These are phyloP conservation scores for Linum trigynum DNA, from an alignment of 345 rosid species.

Conservation along the genomic window DNA sequence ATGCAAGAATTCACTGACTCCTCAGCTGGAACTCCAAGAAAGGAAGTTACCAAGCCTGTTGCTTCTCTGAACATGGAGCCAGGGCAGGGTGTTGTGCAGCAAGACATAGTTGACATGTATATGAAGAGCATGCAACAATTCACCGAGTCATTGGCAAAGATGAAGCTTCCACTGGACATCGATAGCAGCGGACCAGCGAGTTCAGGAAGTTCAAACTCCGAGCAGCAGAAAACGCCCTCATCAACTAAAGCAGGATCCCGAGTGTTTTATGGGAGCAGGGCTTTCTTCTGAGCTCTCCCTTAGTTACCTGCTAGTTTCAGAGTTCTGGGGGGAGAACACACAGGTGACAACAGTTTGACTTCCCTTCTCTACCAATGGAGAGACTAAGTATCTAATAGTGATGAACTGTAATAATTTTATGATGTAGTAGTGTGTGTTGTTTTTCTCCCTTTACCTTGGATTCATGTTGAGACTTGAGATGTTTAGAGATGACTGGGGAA, in stretches of 20 bases:
- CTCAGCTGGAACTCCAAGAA: conserved; percentile 36
- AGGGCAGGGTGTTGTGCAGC: conserved; percentile 76
- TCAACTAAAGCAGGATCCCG: conserved; percentile 68
- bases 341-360: conserved; percentile 56
- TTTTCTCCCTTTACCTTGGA: conserved; percentile 15
- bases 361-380: conserved; percentile 30
- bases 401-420: conserved; percentile 37
- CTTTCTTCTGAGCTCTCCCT: conserved; percentile 65
- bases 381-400: conserved; percentile 54
- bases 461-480: conserved; percentile 21
- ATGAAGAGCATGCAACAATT: conserved; percentile 99
- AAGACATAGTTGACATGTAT: conserved; percentile 94
- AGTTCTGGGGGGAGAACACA: conserved; percentile 32
- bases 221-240: conserved; percentile 45
- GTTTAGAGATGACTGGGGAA: conserved; percentile 33
- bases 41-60: conserved; percentile 34
- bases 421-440: conserved; percentile 47
- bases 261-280: conserved; percentile 93
- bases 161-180: conserved; percentile 92
- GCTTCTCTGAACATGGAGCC: conserved; percentile 50
- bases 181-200: conserved; percentile 50
- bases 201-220: conserved; percentile 80
- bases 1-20: conserved; percentile 98
- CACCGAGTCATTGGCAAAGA: conserved; percentile 96
- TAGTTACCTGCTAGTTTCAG: neutral